Percentiles rank a stretch among this genome's conserved stretches.
These are phyloP conservation scores for Avena eriantha DNA, from an alignment of 176 grass and related monocot genomes.

Conservation along the genomic window DNA sequence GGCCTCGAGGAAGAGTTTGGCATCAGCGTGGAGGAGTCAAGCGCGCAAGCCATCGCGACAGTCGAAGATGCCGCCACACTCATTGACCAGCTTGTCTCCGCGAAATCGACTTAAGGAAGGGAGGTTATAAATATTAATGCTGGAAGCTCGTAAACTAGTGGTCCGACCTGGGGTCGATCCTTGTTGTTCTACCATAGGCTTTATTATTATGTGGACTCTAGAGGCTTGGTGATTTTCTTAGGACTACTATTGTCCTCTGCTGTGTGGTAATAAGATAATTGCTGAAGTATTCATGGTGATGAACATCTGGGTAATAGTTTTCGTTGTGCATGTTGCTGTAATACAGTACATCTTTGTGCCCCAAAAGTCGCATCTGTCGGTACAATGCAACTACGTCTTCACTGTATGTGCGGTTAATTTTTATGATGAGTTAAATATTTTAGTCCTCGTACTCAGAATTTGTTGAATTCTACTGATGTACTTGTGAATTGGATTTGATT, in stretches of 20 bases:
- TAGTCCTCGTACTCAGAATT: too few relatives aligned
- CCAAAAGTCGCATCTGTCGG: background rate
- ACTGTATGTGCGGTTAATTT: background rate
- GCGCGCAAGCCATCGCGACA: constrained; percentile 54
- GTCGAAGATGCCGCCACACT: constrained; percentile 61
- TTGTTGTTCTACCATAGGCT: constrained; percentile 29
- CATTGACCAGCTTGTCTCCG: constrained; percentile 54
- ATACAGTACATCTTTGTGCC: background rate
- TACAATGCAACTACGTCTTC: background rate
- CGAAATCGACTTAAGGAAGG: background rate
- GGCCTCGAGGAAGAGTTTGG: constrained; percentile 68
- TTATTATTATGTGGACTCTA: constrained; percentile 19
- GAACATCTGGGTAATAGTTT: background rate
- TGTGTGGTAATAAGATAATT: constrained; percentile 45
- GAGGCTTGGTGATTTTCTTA: constrained; percentile 28
- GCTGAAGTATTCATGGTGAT: constrained; percentile 31
- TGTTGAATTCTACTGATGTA: too few relatives aligned
- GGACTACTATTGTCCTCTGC: constrained; percentile 12
- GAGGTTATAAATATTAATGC: background rate
- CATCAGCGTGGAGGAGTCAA: constrained; percentile 66
- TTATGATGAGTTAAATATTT: too few relatives aligned
- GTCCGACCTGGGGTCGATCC: background rate
- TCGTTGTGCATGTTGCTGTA: constrained; percentile 18
- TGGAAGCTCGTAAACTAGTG: constrained; percentile 32
- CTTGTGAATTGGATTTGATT: too few relatives aligned